Evolutionary conservation across 345 rosid genomes (phyloP).

Genomic region (Salix udensis): DNA sequence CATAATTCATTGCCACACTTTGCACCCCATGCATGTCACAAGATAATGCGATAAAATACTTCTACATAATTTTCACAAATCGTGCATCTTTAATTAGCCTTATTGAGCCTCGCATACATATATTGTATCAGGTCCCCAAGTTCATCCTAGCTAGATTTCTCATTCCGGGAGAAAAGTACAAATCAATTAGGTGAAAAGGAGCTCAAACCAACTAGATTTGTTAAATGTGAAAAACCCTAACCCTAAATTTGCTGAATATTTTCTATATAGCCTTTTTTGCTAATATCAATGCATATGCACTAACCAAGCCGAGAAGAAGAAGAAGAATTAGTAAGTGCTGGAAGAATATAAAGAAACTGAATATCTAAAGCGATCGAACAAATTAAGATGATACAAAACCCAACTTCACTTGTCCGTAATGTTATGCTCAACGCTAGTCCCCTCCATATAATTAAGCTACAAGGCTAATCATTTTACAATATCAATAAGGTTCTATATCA

Average conservation of each 20-base stretch:
- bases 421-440: constrained; percentile 8
- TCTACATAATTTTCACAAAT: background rate
- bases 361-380: background rate
- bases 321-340: background rate
- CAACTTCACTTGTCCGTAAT: constrained; percentile 24
- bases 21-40: background rate
- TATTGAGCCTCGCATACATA: background rate
- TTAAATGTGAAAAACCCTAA: constrained; percentile 38
- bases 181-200: too few species aligned
- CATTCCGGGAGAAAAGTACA: background rate
- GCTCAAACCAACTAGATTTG: constrained; percentile 8
- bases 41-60: background rate
- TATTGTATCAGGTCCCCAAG: background rate
- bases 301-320: background rate
- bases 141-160: constrained; percentile 10
- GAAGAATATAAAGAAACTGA: background rate
- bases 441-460: constrained; percentile 12
- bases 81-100: background rate
- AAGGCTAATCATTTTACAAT: constrained; percentile 11
- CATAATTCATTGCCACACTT: background rate
- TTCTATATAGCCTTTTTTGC: background rate
- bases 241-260: constrained; percentile 30
- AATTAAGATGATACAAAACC: constrained; percentile 6
- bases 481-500: background rate
- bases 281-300: background rate